Evolutionary conservation across 23 red algal species (phyloP).

Genomic region (Gracilaria gracilis): DNA sequence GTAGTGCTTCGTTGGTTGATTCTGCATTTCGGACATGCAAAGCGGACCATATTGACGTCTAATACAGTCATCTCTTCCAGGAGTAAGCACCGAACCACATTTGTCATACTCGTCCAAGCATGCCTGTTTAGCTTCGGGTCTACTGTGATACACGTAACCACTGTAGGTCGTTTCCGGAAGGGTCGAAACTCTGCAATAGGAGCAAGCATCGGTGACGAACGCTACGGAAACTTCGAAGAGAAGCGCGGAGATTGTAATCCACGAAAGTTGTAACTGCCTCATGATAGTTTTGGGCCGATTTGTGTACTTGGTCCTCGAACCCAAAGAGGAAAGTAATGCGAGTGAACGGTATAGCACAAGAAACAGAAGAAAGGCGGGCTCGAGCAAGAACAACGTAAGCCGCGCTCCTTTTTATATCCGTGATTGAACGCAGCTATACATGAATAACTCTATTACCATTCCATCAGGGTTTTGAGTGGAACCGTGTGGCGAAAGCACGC

Average conservation of each 20-base stretch:
- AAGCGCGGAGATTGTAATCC: background rate
- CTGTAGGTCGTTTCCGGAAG: background rate
- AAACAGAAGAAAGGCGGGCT: no score
- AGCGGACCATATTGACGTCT: background rate
- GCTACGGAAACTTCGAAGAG: background rate
- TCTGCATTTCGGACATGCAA: background rate
- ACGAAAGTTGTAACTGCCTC: background rate
- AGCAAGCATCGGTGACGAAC: background rate
- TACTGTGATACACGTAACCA: background rate
- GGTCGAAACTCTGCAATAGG: background rate
- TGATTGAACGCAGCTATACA: no score
- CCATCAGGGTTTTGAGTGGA: no score
- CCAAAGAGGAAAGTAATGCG: no score
- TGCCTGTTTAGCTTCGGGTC: background rate
- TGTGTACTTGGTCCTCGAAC: no score
- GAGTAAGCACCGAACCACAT: background rate
- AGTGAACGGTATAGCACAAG: no score
- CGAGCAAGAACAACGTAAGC: no score
- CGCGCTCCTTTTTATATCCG: no score
- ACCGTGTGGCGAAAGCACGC: no score
- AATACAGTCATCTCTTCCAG: background rate
- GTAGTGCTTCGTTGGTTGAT: background rate
- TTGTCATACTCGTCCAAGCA: background rate
- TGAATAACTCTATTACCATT: no score
- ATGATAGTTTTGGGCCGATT: background rate